phyloP scores from a whole-genome alignment of 768 basidiomycete genomes.

The Candolleomyces aberdarensis region DNA sequence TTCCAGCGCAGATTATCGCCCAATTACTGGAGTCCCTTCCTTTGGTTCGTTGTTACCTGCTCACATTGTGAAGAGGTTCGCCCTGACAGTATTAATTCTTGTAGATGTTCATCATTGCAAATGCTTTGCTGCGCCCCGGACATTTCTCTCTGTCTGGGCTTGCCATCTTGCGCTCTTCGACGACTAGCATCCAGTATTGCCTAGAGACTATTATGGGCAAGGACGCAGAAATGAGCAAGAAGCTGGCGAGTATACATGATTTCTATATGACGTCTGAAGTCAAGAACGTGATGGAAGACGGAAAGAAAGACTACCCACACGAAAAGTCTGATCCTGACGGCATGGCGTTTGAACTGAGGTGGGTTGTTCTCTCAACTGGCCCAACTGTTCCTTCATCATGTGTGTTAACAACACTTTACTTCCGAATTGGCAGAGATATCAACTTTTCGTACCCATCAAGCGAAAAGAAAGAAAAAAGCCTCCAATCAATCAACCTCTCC shows the following conservation, averaged over 20 bases:
- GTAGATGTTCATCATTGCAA: no score
- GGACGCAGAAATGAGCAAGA: neutral
- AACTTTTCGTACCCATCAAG: slow-evolving; percentile 39
- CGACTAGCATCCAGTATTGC: slow-evolving; percentile 8
- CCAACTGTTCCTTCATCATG: neutral
- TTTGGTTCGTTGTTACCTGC: no score
- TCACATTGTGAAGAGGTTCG: no score
- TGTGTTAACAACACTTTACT: neutral
- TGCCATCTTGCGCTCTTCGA: slow-evolving; percentile 22
- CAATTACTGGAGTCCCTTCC: no score
- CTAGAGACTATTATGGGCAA: slow-evolving; percentile 10
- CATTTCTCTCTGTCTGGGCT: slow-evolving; percentile 17
- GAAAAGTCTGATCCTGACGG: neutral
- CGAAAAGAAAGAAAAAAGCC: slow-evolving; percentile 18
- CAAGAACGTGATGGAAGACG: slow-evolving; percentile 55
- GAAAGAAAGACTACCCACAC: slow-evolving; percentile 17
- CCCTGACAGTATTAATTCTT: no score
- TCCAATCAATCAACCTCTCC: slow-evolving; percentile 30
- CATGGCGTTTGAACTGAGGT: slow-evolving; percentile 4
- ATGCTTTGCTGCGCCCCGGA: slow-evolving; percentile 1
- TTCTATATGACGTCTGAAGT: slow-evolving; percentile 41
- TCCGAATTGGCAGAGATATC: neutral
- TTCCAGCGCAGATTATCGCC: no score
- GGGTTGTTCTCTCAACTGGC: neutral
- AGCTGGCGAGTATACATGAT: neutral